These are phyloP conservation scores for Cercophora newfieldiana DNA, from an alignment of 495 filamentous ascomycete genomes.

Conservation along the genomic window DNA sequence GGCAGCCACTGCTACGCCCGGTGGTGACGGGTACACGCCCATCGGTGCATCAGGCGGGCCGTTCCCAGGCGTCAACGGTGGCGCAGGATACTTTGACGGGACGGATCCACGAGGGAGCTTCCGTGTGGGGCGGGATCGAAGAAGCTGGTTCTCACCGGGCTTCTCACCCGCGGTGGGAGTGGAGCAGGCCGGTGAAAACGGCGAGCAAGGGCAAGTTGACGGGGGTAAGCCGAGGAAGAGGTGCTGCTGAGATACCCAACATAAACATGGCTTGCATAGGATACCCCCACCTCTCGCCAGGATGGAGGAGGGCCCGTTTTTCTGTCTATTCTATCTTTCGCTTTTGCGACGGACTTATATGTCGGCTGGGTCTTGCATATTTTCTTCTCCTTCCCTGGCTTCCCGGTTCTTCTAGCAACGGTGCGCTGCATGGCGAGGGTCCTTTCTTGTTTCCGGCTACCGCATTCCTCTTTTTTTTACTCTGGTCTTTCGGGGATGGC, in stretches of 20 bases:
- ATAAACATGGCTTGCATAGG: background rate
- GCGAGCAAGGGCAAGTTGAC: constrained; percentile 28
- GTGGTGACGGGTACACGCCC: constrained; percentile 15
- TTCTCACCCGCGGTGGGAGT: constrained; percentile 54
- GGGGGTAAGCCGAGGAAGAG: constrained; percentile 36
- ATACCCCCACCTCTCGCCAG: background rate
- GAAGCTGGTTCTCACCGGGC: constrained; percentile 59
- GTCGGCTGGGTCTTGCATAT: background rate
- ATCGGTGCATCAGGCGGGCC: constrained; percentile 2
- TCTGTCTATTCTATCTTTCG: background rate
- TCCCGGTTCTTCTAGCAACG: background rate
- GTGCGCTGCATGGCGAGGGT: background rate
- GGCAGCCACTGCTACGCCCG: constrained; percentile 44
- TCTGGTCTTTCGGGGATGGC: background rate
- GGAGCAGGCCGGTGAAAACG: constrained; percentile 37
- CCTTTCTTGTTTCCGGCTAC: background rate
- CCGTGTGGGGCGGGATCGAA: constrained; percentile 59
- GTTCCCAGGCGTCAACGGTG: constrained; percentile 25
- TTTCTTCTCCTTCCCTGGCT: background rate
- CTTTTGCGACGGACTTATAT: background rate
- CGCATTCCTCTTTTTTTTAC: background rate
- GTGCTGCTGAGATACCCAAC: constrained; percentile 46
- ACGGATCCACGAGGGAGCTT: constrained; percentile 56
- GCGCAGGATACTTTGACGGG: constrained; percentile 48
- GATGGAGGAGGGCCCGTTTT: background rate